Percentiles rank a stretch among this genome's conserved stretches.
Evolutionary conservation across 257 asterid species (phyloP).

Genomic region (Nicotiana attenuata): DNA sequence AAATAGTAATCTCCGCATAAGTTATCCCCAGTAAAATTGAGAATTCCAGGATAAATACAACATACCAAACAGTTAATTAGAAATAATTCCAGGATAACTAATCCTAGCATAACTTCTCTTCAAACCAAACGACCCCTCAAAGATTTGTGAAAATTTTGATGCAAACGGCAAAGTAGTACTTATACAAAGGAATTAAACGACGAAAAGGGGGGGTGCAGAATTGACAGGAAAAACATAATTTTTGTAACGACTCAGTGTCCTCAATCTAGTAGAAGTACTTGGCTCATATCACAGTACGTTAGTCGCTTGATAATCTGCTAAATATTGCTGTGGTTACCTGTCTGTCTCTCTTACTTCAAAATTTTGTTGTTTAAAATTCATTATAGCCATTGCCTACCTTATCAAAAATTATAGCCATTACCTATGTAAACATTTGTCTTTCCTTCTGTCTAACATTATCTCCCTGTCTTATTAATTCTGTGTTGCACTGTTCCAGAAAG

Average conservation of each 20-base stretch:
- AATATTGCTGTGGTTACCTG: not conserved
- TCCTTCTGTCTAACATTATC: not conserved
- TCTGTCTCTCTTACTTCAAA: not conserved
- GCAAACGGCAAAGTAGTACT: not conserved
- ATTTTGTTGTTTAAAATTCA: not conserved
- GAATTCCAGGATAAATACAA: too few relatives aligned
- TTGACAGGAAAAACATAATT: not conserved
- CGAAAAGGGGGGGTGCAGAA: not conserved
- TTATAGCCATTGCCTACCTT: not conserved
- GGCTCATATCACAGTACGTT: not conserved
- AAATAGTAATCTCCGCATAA: too few relatives aligned
- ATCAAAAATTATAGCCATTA: not conserved
- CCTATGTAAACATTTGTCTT: not conserved
- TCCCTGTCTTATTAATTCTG: not conserved
- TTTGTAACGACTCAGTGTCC: not conserved
- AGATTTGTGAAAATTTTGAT: not conserved
- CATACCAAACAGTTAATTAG: too few relatives aligned
- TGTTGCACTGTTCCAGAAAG: conserved; percentile 43
- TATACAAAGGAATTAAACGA: not conserved
- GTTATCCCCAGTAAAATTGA: too few relatives aligned
- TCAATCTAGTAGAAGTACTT: not conserved
- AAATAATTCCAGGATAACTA: too few relatives aligned
- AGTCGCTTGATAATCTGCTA: not conserved
- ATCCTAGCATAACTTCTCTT: too few relatives aligned
- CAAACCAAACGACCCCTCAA: too few relatives aligned